Base-by-base conservation (phyloP, 2,329 filamentous ascomycete genomes). In the Sclerotinia minor region DNA sequence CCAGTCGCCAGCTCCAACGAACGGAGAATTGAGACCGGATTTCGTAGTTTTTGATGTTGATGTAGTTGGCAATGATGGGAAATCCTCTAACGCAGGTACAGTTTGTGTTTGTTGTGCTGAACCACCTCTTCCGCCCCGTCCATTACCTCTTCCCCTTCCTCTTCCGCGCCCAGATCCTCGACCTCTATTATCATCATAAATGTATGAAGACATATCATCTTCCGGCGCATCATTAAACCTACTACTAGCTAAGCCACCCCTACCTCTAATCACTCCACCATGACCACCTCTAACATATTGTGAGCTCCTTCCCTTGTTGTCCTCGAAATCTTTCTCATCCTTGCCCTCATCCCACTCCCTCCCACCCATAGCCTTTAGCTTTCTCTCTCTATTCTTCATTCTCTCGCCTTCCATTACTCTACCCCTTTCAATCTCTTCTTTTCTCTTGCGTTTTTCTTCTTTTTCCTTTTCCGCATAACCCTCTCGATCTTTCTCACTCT, bases 401-500 rank as follows among this genome's bases (percentile, higher is more conserved):
- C 76, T 67, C 71, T 78, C 76, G 72, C 75, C 75, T 63, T 78
- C 76, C 75, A 77, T 76, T 45, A 73, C 69, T 29, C 73, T 64
- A 45, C 70, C 68, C 53, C 74, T 74, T 58, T 72, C 74, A 54
- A 72, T 70, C 65, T 77, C 76, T 57, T 72, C 72, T 19, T 72
- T 69, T 67, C 83, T 79, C 67, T 85, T 83, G 71, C 83, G 81
- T 29, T 83, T 82, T 0, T 85, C 83, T 13, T 85, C 78, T 45
- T 84, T 83, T 74, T 90, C 88, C n/a, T 87, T 82, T 68, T 87
- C 83, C 53, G 87, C 82, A 75, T 89, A 90, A 0, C 83, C 84
- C 3, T 86, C 87, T 65, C 85, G 83, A 71, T 91, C 88, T n/a
- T 86, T 87, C 79, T 90, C 85, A n/a, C 87, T 87, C 35, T 87